Evolutionary conservation across 2,329 filamentous ascomycete genomes (phyloP).

Genomic region (Colletotrichum navitas): DNA sequence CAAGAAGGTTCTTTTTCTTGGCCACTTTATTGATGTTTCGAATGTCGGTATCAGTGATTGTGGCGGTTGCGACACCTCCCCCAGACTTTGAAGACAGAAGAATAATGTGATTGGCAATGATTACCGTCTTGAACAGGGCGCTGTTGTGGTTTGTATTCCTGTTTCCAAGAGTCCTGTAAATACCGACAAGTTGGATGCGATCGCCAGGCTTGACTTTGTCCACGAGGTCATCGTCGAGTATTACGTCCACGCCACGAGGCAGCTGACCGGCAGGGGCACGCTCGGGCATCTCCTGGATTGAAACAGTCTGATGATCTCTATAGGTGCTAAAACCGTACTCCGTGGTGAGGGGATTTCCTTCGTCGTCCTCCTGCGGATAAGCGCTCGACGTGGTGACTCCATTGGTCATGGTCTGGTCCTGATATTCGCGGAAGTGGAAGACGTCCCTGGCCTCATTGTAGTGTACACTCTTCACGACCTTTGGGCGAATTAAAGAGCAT

Average conservation of each 20-base stretch:
- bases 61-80: slow-evolving; percentile 90
- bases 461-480: slow-evolving; percentile 98
- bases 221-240: slow-evolving; percentile 95
- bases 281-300: slow-evolving; percentile 99
- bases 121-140: slow-evolving; percentile 92
- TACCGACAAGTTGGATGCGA: slow-evolving; percentile 95
- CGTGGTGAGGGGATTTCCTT: slow-evolving; percentile 91
- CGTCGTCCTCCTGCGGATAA: slow-evolving; percentile 93
- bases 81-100: slow-evolving; percentile 96
- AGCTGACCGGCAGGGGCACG: slow-evolving; percentile 94
- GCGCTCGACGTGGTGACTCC: slow-evolving; percentile 90
- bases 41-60: slow-evolving; percentile 96
- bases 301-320: slow-evolving; percentile 96
- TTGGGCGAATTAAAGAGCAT: slow-evolving; percentile 93
- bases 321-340: slow-evolving; percentile 98
- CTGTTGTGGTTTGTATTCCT: slow-evolving; percentile 91
- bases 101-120: slow-evolving; percentile 95
- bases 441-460: slow-evolving; percentile 89
- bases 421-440: slow-evolving; percentile 91
- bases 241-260: slow-evolving; percentile 94
- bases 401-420: slow-evolving; percentile 97
- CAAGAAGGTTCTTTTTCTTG: slow-evolving; percentile 94
- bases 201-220: slow-evolving; percentile 96
- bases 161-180: slow-evolving; percentile 94
- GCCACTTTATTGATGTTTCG: slow-evolving; percentile 98